Percentiles rank a stretch among this genome's conserved stretches.
These are phyloP conservation scores for Astrothelium subdiscretum DNA, from an alignment of 495 filamentous ascomycete genomes.

Conservation along the genomic window DNA sequence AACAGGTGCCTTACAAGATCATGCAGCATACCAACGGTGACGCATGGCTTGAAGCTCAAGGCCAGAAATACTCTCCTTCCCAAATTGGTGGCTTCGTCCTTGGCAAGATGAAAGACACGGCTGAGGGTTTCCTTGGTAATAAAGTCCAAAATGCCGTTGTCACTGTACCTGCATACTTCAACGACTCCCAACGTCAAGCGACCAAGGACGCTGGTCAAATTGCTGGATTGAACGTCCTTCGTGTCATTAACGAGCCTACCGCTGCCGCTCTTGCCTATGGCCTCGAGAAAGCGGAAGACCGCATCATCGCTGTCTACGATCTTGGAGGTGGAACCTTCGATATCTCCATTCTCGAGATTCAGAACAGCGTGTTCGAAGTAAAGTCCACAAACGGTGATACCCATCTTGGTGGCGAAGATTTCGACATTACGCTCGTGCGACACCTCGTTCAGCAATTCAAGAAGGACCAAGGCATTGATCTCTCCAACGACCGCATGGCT, in stretches of 20 bases:
- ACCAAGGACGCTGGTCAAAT: slow-evolving; percentile 98
- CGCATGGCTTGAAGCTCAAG: slow-evolving; percentile 93
- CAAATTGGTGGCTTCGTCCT: slow-evolving; percentile 96
- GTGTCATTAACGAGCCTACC: slow-evolving; percentile 76
- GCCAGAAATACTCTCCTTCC: slow-evolving; percentile 94
- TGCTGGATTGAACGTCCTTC: slow-evolving; percentile 91
- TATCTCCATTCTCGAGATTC: slow-evolving; percentile 95
- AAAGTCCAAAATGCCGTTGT: slow-evolving; percentile 93
- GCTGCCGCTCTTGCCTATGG: slow-evolving; percentile 35
- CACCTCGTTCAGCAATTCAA: slow-evolving; percentile 93
- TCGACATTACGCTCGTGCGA: slow-evolving; percentile 92
- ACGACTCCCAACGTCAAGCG: slow-evolving; percentile 96
- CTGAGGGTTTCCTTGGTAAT: slow-evolving; percentile 92
- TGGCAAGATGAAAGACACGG: slow-evolving; percentile 98
- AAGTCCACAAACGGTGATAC: slow-evolving; percentile 97
- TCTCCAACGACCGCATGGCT: slow-evolving; percentile 91
- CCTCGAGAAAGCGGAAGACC: slow-evolving; percentile 29
- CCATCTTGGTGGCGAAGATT: slow-evolving; percentile 98
- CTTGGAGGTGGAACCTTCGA: slow-evolving; percentile 99
- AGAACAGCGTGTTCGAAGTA: slow-evolving; percentile 96
- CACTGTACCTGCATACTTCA: slow-evolving; percentile 98
- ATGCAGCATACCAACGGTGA: slow-evolving; percentile 97
- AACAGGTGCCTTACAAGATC: slow-evolving; percentile 99
- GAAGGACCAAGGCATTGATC: slow-evolving; percentile 85
- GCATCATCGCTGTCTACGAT: slow-evolving; percentile 51